Percentiles rank a stretch among this genome's conserved stretches.
phyloP scores from a whole-genome alignment of 176 grass and related monocot species.

The Calamus simplicifolius region DNA sequence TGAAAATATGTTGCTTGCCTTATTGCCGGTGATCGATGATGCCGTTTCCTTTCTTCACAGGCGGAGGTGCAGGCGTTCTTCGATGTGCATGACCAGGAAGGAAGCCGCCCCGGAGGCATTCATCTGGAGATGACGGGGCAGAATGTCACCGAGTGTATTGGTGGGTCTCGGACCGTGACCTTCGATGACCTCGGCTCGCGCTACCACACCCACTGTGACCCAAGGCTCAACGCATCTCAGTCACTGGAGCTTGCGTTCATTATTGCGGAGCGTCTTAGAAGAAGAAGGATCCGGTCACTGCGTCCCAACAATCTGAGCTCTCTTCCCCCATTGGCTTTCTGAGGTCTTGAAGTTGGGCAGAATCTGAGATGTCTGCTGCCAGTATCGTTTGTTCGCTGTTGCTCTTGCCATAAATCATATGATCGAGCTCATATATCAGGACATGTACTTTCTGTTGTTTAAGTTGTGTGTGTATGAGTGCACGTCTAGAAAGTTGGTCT shows the following conservation, averaged over 20 bases:
- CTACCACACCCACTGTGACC: slow-evolving; percentile 95
- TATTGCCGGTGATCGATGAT: background rate
- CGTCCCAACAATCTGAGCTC: slow-evolving; percentile 27
- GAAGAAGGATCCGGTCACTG: slow-evolving; percentile 53
- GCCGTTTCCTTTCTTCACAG: slow-evolving; percentile 22
- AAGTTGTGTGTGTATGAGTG: no score
- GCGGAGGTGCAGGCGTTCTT: slow-evolving; percentile 86
- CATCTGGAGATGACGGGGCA: slow-evolving; percentile 97
- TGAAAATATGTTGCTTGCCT: background rate
- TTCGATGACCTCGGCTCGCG: slow-evolving; percentile 76
- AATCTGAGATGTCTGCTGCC: no score
- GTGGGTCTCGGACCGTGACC: slow-evolving; percentile 82
- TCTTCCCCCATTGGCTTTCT: slow-evolving; percentile 72
- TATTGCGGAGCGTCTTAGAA: slow-evolving; percentile 84
- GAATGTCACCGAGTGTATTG: slow-evolving; percentile 89
- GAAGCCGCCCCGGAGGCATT: slow-evolving; percentile 81
- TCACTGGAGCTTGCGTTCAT: slow-evolving; percentile 88
- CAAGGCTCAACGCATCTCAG: slow-evolving; percentile 80
- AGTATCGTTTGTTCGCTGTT: no score
- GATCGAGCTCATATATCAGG: no score
- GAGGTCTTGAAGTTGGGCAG: background rate
- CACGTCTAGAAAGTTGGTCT: no score
- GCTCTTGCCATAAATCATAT: no score
- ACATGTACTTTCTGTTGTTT: no score
- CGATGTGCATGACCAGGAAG: slow-evolving; percentile 89